Conservation (phyloP, 805 yeast species). For the Diddensiella transvaalensis region DNA sequence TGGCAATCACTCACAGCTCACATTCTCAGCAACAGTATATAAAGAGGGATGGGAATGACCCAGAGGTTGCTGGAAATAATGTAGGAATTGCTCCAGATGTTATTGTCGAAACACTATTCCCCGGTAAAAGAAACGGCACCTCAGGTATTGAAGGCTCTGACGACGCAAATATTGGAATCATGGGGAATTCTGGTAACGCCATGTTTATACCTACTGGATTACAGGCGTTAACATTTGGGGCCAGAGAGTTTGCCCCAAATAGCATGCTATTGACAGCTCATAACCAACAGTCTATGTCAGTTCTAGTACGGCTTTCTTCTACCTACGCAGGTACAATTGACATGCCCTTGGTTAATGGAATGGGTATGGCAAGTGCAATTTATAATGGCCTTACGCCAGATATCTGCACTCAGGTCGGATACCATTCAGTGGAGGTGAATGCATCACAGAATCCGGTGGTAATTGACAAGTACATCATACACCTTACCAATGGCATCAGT, state of each 20-base stretch:
- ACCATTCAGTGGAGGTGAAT: constrained; percentile 45
- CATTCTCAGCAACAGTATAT: background rate
- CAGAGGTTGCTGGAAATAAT: background rate
- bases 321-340: constrained; percentile 10
- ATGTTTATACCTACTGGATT: constrained; percentile 45
- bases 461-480: constrained; percentile 48
- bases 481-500: constrained; percentile 50
- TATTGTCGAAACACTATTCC: background rate
- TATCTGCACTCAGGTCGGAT: constrained; percentile 60
- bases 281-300: constrained; percentile 6
- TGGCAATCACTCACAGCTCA: background rate
- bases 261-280: background rate
- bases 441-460: constrained; percentile 37
- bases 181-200: constrained; percentile 22
- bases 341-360: constrained; percentile 53
- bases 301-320: background rate
- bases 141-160: too few relatives aligned
- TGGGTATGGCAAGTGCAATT: constrained; percentile 54
- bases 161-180: background rate
- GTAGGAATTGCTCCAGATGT: background rate
- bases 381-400: constrained; percentile 33
- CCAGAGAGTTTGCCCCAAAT: constrained; percentile 7
- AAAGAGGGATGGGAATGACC: constrained; percentile 2
- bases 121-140: background rate
- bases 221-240: constrained; percentile 45